Percentiles rank a stretch among this genome's conserved stretches.
phyloP scores from a whole-genome alignment of 805 yeast genomes.

The Diddensiella transvaalensis region DNA sequence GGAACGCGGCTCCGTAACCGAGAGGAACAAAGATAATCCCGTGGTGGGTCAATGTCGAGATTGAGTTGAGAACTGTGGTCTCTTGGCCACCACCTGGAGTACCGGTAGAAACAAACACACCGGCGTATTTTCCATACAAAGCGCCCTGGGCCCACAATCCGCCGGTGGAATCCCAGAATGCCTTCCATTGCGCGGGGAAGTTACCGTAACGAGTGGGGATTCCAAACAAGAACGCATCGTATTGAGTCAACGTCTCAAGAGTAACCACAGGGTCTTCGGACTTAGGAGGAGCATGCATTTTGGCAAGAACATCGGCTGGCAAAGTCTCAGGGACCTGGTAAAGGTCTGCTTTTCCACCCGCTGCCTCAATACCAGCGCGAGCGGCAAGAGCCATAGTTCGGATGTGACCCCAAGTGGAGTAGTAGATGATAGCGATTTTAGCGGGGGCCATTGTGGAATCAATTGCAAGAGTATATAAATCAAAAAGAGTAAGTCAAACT shows the following conservation, averaged over 20 bases:
- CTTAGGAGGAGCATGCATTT: slow-evolving; percentile 54
- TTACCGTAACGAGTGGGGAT: slow-evolving; percentile 78
- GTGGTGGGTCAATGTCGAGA: slow-evolving; percentile 66
- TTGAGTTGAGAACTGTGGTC: slow-evolving; percentile 52
- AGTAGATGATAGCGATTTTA: slow-evolving; percentile 71
- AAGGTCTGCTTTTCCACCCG: slow-evolving; percentile 67
- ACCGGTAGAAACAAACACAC: slow-evolving; percentile 68
- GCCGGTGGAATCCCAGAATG: slow-evolving; percentile 78
- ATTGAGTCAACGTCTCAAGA: slow-evolving; percentile 46
- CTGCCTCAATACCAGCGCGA: slow-evolving; percentile 62
- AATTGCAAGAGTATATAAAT: too few relatives aligned
- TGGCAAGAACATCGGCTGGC: slow-evolving; percentile 50
- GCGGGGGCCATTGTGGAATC: slow-evolving; percentile 24
- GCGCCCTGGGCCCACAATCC: slow-evolving; percentile 70
- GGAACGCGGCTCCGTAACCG: slow-evolving; percentile 61
- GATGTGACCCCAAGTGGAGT: slow-evolving; percentile 79
- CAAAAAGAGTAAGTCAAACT: too few relatives aligned
- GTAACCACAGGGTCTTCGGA: slow-evolving; percentile 52
- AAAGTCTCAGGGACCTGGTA: slow-evolving; percentile 78
- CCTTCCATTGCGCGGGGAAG: slow-evolving; percentile 69
- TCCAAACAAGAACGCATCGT: slow-evolving; percentile 76
- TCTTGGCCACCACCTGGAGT: slow-evolving; percentile 80
- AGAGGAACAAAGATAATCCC: slow-evolving; percentile 76
- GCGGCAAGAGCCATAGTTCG: slow-evolving; percentile 64
- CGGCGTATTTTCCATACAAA: slow-evolving; percentile 71